These are phyloP conservation scores for Phytomonas sp. DNA, from an alignment of 208 protist species.

Conservation along the genomic window DNA sequence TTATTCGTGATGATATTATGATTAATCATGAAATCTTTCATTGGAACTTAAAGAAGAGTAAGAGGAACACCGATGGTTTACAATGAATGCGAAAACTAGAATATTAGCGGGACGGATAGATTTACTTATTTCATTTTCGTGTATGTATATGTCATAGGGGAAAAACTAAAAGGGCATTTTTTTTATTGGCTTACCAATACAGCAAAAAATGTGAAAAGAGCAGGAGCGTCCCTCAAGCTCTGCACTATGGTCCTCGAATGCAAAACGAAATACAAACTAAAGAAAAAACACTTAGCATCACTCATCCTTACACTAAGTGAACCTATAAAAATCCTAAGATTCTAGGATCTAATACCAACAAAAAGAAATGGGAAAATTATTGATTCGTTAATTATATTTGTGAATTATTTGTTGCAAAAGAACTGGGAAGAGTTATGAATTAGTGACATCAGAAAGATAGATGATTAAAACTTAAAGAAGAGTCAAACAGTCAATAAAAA, in stretches of 20 bases:
- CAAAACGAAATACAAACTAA: not conserved
- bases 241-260: not conserved
- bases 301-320: not conserved
- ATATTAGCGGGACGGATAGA: not conserved
- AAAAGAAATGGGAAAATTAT: constrained; percentile 10
- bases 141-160: not conserved
- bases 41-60: not conserved
- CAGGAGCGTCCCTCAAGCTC: not conserved
- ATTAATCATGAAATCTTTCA: not conserved
- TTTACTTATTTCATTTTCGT: not conserved
- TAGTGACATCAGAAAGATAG: not conserved
- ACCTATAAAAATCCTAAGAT: not conserved
- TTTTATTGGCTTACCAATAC: not conserved
- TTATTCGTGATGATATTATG: not conserved
- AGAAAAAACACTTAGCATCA: not conserved
- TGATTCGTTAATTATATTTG: not conserved
- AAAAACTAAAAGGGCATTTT: not conserved
- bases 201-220: not conserved
- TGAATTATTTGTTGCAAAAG: constrained; percentile 14
- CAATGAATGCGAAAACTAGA: not conserved
- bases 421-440: not conserved
- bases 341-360: constrained; percentile 5
- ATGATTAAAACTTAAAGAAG: constrained; percentile 10
- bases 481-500: constrained; percentile 16
- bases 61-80: not conserved